Evolutionary conservation across 1,284 basidiomycete species (phyloP).

Genomic region (Cryptococcus sp.): DNA sequence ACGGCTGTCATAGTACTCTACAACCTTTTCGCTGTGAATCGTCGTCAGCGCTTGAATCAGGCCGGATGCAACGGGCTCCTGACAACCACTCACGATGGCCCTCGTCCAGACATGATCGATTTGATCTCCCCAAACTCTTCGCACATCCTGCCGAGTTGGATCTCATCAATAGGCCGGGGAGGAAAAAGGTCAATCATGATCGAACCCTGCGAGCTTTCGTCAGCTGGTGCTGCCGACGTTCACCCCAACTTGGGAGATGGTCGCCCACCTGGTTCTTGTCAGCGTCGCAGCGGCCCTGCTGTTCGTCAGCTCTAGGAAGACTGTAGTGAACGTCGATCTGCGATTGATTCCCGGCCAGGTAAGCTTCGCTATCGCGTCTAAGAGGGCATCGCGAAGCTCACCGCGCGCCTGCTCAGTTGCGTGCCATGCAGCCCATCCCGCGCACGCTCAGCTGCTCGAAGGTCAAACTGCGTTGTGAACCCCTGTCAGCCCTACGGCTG

Average conservation of each 20-base stretch:
- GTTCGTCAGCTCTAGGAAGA: constrained; percentile 80
- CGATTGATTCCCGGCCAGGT: background rate
- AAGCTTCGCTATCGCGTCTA: background rate
- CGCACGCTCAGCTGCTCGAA: constrained; percentile 85
- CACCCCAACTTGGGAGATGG: constrained; percentile 3
- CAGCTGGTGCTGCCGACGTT: background rate
- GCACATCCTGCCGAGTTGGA: constrained; percentile 76
- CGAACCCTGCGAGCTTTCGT: constrained; percentile 63
- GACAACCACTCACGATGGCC: constrained; percentile 62
- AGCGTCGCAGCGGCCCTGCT: constrained; percentile 64
- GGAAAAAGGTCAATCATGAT: constrained; percentile 69
- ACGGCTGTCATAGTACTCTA: constrained; percentile 84
- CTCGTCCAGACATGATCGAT: constrained; percentile 62
- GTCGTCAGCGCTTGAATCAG: background rate
- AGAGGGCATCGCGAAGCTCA: constrained; percentile 51
- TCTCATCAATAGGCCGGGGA: constrained; percentile 69
- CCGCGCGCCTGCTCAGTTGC: constrained; percentile 75
- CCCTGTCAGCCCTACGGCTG: background rate
- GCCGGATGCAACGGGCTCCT: no score
- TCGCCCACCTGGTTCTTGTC: constrained; percentile 77
- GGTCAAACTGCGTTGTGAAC: constrained; percentile 64
- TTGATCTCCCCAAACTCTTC: constrained; percentile 88
- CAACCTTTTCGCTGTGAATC: constrained; percentile 64
- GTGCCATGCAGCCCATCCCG: constrained; percentile 81
- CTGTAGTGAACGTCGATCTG: constrained; percentile 98